Base-by-base conservation (phyloP, 371 early-diverging fungal genomes). In the Choanephora cucurbitarum region DNA sequence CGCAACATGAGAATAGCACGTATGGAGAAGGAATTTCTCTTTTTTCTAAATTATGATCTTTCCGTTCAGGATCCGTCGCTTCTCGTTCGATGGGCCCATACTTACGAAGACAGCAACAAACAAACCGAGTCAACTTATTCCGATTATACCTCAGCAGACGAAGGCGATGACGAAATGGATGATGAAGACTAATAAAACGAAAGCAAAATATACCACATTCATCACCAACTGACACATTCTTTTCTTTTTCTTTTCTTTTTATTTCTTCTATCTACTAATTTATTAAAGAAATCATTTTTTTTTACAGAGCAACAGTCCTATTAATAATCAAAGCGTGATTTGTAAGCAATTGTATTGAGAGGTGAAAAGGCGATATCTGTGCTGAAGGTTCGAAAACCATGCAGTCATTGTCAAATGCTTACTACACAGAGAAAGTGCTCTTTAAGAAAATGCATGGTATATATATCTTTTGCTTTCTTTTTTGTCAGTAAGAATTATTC, bases 1-100 rank as follows among this genome's bases (percentile, higher is more conserved):
- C 34, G 60, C 14, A 57, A 52, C 39, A 24, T 57, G 31, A 55
- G 63, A 34, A 65, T 72, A 21, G 55, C 58, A 32, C 67, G 80
- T 10, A 80, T 84, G 83, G 85, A 84, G 52, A 62, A 75, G 49
- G 85, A 84, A 54, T 84, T 84, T 54, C 47, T 84, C 34, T 75
- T 75, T 17, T 80, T 82, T 55, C 53, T 84, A 44, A 69, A 81
- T 17, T 72, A 75, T 53, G 81, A 82, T 52, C 52, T 77, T 24
- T 66, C 69, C 5, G 46, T 69, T 14, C 43, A 61, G 33, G 70
- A 74, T 55, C 70, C 75, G 17, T 41, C 55, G n/a, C 40, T 58
- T 11, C 57, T 76, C 1, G 67, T 76, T 14, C 37, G 52, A 11
- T 76, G 73, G 77, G 73, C 73, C 21, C 61, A 61, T 4, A 54